Evolutionary conservation across 2,329 filamentous ascomycete species (phyloP).

Genomic region (Emergomyces orientalis): DNA sequence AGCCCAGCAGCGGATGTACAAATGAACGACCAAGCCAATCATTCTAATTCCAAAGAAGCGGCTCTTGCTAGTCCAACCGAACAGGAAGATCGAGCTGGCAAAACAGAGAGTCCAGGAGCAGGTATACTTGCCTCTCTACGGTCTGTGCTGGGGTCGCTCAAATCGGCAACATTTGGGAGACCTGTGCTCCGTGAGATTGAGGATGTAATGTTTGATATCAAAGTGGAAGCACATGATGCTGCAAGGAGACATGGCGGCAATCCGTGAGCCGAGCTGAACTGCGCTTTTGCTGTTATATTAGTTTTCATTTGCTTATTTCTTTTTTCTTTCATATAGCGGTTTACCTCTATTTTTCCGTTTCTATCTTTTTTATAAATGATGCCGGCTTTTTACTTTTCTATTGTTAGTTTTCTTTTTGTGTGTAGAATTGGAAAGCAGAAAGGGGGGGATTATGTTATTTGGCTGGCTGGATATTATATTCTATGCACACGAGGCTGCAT

Average conservation of each 20-base stretch:
- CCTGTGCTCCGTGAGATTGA: slow-evolving; percentile 63
- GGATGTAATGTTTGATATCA: slow-evolving; percentile 69
- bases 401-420: neutral
- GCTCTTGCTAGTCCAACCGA: neutral
- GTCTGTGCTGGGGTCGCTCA: slow-evolving; percentile 51
- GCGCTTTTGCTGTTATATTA: neutral
- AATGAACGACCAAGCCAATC: neutral
- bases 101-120: slow-evolving; percentile 28
- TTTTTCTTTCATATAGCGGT: neutral
- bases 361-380: neutral
- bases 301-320: neutral
- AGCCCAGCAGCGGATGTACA: neutral
- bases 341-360: neutral
- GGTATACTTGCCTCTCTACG: slow-evolving; percentile 47
- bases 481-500: neutral
- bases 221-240: slow-evolving; percentile 62
- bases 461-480: neutral
- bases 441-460: neutral
- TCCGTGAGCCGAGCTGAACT: neutral
- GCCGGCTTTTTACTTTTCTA: neutral
- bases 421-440: neutral
- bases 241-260: slow-evolving; percentile 41
- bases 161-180: slow-evolving; percentile 50
- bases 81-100: neutral
- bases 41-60: neutral